Percentiles rank a stretch among this genome's conserved stretches.
These are phyloP conservation scores for Pulveroboletus sp. DNA, from an alignment of 768 basidiomycete species.

Conservation along the genomic window DNA sequence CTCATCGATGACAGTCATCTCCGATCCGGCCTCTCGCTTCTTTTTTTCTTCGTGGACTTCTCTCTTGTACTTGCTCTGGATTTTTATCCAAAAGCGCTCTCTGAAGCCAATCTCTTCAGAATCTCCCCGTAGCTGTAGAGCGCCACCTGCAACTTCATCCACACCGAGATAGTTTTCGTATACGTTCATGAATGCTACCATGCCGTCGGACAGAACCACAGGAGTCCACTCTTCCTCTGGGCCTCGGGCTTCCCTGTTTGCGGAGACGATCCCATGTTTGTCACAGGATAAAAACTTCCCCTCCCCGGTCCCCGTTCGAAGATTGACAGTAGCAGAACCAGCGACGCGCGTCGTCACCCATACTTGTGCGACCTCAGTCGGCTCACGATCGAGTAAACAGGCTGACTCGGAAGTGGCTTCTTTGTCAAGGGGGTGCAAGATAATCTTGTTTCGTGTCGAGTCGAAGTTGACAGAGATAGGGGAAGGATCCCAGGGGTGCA, in stretches of 20 bases:
- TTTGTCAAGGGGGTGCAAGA: conserved; percentile 62
- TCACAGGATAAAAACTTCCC: conserved; percentile 91
- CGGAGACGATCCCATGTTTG: conserved; percentile 76
- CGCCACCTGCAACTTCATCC: conserved; percentile 83
- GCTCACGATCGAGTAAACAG: conserved; percentile 58
- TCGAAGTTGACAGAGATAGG: conserved; percentile 77
- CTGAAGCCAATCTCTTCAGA: conserved; percentile 80
- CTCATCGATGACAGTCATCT: conserved; percentile 61
- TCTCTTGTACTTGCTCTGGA: conserved; percentile 84
- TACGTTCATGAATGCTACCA: conserved; percentile 83
- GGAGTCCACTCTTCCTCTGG: conserved; percentile 95
- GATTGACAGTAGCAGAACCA: conserved; percentile 77
- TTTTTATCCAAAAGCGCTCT: conserved; percentile 85
- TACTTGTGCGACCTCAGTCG: conserved; percentile 81
- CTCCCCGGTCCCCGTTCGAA: conserved; percentile 82
- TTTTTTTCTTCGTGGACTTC: conserved; percentile 78
- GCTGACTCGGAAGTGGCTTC: conserved; percentile 43
- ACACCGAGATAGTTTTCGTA: conserved; percentile 85
- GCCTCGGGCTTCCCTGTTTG: conserved; percentile 84
- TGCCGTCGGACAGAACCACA: conserved; percentile 73
- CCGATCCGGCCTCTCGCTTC: conserved; percentile 53
- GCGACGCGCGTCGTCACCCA: conserved; percentile 89
- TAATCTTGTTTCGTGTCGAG: conserved; percentile 65
- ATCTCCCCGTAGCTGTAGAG: conserved; percentile 74
- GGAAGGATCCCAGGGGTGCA: conserved; percentile 76